Evolutionary conservation across 2,329 filamentous ascomycete species (phyloP).

Genomic region (Proliferodiscus dingleyae): DNA sequence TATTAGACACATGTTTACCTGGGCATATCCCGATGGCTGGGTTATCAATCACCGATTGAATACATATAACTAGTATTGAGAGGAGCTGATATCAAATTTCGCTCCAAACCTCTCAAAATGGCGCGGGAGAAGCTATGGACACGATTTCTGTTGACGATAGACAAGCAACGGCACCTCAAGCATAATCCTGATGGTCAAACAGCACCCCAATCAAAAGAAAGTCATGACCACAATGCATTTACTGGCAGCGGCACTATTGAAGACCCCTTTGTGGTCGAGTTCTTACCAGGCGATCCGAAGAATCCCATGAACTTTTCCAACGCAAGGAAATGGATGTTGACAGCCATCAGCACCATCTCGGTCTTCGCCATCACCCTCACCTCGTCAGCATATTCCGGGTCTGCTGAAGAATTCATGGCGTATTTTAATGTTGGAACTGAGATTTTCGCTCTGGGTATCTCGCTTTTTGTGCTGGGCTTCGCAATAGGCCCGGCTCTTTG

Average conservation of each 20-base stretch:
- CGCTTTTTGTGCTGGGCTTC: constrained; percentile 39
- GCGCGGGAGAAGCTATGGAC: too few relatives aligned
- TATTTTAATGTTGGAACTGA: constrained; percentile 37
- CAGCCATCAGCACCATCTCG: constrained; percentile 40
- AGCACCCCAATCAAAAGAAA: too few relatives aligned
- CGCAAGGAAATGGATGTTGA: constrained; percentile 46
- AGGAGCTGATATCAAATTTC: too few relatives aligned
- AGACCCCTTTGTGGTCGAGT: constrained; percentile 49
- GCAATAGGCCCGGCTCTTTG: constrained; percentile 45
- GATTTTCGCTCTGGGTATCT: constrained; percentile 35
- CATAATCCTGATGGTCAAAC: too few relatives aligned
- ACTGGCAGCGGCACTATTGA: constrained; percentile 46
- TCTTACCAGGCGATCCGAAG: constrained; percentile 48
- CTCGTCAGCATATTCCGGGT: constrained; percentile 37
- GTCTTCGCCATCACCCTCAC: constrained; percentile 9
- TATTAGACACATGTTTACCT: too few relatives aligned
- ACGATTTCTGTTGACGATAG: too few relatives aligned
- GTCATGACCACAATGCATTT: too few relatives aligned
- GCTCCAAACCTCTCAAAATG: too few relatives aligned
- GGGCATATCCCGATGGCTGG: too few relatives aligned
- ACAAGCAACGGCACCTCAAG: too few relatives aligned
- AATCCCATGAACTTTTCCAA: constrained; percentile 48
- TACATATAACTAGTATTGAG: too few relatives aligned
- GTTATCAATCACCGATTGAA: too few relatives aligned
- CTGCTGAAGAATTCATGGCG: constrained; percentile 36